Base-by-base conservation (phyloP, 345 rosid species). In the Kernera saxatilis region DNA sequence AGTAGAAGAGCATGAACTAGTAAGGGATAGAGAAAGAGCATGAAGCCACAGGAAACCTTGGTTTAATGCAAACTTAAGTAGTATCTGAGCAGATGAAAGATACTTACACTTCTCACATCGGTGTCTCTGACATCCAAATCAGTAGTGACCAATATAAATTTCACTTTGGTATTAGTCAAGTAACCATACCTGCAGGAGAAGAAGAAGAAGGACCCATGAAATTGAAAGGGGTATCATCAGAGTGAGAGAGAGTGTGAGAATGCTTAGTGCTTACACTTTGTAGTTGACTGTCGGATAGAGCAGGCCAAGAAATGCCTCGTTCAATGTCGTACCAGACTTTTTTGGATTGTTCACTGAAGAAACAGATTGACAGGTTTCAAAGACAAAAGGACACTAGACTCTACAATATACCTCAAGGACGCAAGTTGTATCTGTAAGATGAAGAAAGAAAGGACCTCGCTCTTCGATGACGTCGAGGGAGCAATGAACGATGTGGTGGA, bases 401-500 rank as follows among this genome's bases (percentile, higher is more conserved):
- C 52, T 9, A 30, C 5, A 9, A 8, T 8, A 21, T 9, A 17
- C 11, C 4, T 44, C 21, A 17, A 15, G 49, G 25, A 30, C 22
- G 4, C 5, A 17, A 26, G 13, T 29, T 43, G 23, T n/a, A 40
- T 3, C 21, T 7, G 7, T 9, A 8, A 48, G 44, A 32, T 3
- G 29, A 63, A 19, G 17, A 40, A 37, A 52, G 59, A 35, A 66
- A 52, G 54, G 15, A 89, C 98, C 97, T 83, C 97, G 87, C 76
- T 91, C 98, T 55, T 91, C 98, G 32, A 91, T 86, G 37, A 94
- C 97, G 39, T 94, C 97, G 37, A 93, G 96, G 64, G 97, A 93
- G 66, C 99, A 89, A 79, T 91, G 99, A 44, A 89, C 97, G 58
- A 94, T 80, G 84, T 94, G 96, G 78, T 94, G 99, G 74, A 91